Percentiles rank a stretch among this genome's conserved stretches.
Evolutionary conservation across 495 filamentous ascomycete genomes (phyloP).

Genomic region (Filosporella fistucella): DNA sequence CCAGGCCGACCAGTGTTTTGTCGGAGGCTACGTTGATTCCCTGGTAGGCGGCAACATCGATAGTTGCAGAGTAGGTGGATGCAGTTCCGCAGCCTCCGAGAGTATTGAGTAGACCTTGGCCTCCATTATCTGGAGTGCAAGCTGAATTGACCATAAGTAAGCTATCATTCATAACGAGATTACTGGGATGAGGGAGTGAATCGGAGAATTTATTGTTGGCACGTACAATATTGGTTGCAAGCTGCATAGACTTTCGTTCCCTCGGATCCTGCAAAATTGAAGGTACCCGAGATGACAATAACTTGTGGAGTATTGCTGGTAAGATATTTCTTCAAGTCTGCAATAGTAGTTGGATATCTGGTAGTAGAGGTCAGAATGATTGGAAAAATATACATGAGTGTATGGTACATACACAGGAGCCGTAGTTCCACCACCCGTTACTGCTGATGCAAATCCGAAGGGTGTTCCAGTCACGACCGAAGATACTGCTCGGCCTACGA

Average conservation of each 20-base stretch:
- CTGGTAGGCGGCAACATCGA: constrained; percentile 28
- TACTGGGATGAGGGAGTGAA: neutral
- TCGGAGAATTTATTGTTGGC: neutral
- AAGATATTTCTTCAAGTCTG: constrained; percentile 31
- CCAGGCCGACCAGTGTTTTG: constrained; percentile 30
- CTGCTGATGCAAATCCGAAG: constrained; percentile 42
- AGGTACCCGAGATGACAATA: constrained; percentile 43
- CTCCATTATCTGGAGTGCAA: constrained; percentile 44
- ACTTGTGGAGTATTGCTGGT: constrained; percentile 37
- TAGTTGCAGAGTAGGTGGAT: constrained; percentile 31
- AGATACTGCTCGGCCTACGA: neutral
- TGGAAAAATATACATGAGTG: neutral
- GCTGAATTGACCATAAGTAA: neutral
- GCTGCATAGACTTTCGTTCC: constrained; percentile 37
- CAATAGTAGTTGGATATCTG: constrained; percentile 31
- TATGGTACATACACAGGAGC: constrained; percentile 28
- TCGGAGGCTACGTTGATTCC: constrained; percentile 28
- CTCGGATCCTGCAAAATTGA: constrained; percentile 38
- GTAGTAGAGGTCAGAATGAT: neutral
- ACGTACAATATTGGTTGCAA: constrained; percentile 27
- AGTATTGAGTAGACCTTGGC: constrained; percentile 42
- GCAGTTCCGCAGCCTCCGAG: constrained; percentile 17
- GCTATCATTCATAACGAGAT: neutral
- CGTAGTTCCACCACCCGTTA: constrained; percentile 44
- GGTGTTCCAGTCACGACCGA: constrained; percentile 31